Conservation (phyloP, 2,329 filamentous ascomycete species). For the Exophiala dermatitidis region DNA sequence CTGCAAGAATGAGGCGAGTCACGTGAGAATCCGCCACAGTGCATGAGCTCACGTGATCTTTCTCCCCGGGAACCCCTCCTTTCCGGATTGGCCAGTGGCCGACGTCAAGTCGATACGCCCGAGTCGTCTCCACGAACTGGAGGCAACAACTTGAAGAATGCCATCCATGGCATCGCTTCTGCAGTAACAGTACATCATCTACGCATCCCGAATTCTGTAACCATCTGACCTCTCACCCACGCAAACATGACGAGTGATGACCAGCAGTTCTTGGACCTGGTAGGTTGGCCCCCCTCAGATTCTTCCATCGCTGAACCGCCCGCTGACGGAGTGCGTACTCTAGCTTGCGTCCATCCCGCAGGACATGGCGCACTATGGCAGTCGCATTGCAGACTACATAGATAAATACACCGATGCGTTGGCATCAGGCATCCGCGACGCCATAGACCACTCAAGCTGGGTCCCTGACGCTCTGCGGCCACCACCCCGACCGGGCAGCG, state of each 20-base stretch:
- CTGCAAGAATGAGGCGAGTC: slow-evolving; percentile 13
- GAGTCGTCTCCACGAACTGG: too few species aligned
- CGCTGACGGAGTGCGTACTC: slow-evolving; percentile 14
- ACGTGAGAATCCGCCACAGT: background rate
- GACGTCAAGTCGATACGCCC: background rate
- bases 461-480: slow-evolving; percentile 62
- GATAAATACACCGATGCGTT: slow-evolving; percentile 74
- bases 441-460: slow-evolving; percentile 60
- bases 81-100: slow-evolving; percentile 6
- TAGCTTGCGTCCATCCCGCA: slow-evolving; percentile 53
- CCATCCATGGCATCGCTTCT: background rate
- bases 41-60: slow-evolving; percentile 12
- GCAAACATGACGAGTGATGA: slow-evolving; percentile 68
- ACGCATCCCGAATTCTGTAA: background rate
- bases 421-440: slow-evolving; percentile 61
- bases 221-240: background rate
- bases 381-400: slow-evolving; percentile 68
- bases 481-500: slow-evolving; percentile 30
- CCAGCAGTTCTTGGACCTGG: slow-evolving; percentile 69
- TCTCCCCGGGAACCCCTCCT: background rate
- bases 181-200: background rate
- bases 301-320: background rate
- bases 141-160: background rate
- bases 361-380: slow-evolving; percentile 64
- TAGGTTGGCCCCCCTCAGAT: slow-evolving; percentile 33